A percentile compares a stretch with the other conserved stretches of the same genome.
Conservation (phyloP, 306 rosid species). For the Dryas octopetala region DNA sequence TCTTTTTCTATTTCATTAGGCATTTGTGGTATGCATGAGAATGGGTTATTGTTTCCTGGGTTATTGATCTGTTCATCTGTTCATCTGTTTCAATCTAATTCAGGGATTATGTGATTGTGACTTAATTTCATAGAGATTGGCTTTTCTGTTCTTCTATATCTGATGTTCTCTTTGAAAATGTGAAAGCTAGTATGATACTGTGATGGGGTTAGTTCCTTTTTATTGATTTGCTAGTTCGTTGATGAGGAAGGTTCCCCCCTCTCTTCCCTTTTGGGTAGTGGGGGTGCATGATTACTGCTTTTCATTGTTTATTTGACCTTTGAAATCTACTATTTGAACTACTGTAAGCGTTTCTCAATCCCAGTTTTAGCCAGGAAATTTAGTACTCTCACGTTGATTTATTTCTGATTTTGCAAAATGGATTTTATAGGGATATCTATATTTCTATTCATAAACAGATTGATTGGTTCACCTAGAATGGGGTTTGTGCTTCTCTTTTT, state of each 20-base stretch:
- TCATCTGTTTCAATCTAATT: not conserved
- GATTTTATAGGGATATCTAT: not conserved
- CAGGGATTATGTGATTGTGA: too few relatives aligned
- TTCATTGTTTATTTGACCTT: not conserved
- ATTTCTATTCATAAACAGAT: not conserved
- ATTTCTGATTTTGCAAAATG: not conserved
- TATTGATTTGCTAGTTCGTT: not conserved
- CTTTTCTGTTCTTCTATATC: too few relatives aligned
- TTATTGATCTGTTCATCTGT: too few relatives aligned
- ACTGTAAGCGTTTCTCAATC: not conserved
- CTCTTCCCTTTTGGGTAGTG: not conserved
- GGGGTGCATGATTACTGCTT: conserved; percentile 2
- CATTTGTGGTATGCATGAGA: too few relatives aligned
- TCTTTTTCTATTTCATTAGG: conserved; percentile 12
- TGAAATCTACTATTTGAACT: not conserved
- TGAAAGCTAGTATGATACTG: not conserved
- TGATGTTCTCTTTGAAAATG: not conserved
- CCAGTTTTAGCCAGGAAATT: not conserved
- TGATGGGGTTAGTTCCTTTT: not conserved
- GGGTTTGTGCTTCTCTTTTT: not conserved
- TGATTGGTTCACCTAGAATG: not conserved
- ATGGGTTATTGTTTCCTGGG: not conserved
- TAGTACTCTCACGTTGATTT: not conserved
- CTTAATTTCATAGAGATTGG: too few relatives aligned
- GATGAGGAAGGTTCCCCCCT: not conserved